Percentiles rank a stretch among this genome's conserved stretches.
phyloP scores from a whole-genome alignment of 2,329 filamentous ascomycete species.

The Aspergillus neoniger region DNA sequence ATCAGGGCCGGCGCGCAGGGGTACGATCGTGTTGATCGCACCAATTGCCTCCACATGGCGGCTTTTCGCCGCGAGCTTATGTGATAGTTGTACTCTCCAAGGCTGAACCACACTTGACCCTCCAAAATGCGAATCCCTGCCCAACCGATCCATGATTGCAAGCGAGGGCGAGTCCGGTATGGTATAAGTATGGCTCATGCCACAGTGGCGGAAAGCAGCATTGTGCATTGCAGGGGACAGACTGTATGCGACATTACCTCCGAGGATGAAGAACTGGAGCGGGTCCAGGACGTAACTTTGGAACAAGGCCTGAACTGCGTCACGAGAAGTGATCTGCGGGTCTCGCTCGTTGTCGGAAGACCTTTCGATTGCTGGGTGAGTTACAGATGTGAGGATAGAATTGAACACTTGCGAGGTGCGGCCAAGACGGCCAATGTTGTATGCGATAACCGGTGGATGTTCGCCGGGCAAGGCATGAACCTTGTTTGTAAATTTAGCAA shows the following conservation, averaged over 20 bases:
- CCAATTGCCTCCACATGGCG: conserved; percentile 49
- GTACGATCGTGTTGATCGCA: conserved; percentile 48
- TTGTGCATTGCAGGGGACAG: conserved; percentile 49
- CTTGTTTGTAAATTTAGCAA: conserved; percentile 40
- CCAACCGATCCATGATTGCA: conserved; percentile 39
- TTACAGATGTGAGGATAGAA: conserved; percentile 44
- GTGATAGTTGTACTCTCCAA: conserved; percentile 44
- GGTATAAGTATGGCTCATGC: conserved; percentile 43
- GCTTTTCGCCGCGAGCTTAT: conserved; percentile 42
- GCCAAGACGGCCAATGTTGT: conserved; percentile 43
- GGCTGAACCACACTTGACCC: conserved; percentile 48
- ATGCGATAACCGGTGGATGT: conserved; percentile 41
- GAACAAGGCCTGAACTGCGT: conserved; percentile 42
- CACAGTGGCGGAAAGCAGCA: conserved; percentile 42
- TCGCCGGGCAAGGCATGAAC: conserved; percentile 34
- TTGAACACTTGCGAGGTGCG: conserved; percentile 50
- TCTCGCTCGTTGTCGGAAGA: conserved; percentile 28
- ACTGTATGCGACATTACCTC: conserved; percentile 45
- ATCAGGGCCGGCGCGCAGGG: conserved; percentile 40
- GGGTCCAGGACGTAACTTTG: conserved; percentile 46
- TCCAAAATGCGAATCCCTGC: conserved; percentile 43
- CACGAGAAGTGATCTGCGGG: conserved; percentile 40
- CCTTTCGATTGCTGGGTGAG: conserved; percentile 39
- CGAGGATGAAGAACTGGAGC: conserved; percentile 46
- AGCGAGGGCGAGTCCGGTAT: conserved; percentile 41